These are phyloP conservation scores for Pseudogymnoascus sp. DNA, from an alignment of 2,329 filamentous ascomycete species.

Conservation along the genomic window DNA sequence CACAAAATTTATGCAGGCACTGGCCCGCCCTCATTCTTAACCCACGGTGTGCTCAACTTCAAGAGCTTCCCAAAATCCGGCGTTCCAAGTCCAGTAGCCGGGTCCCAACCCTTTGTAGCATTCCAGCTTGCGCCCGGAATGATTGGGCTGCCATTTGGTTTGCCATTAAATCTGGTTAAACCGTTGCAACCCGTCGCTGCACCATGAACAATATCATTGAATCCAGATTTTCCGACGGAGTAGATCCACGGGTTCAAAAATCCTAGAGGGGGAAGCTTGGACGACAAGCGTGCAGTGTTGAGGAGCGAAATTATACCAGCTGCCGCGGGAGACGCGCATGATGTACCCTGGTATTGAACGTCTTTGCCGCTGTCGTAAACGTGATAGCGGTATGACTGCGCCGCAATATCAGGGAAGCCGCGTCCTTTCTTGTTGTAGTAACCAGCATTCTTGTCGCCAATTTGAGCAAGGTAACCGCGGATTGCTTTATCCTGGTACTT, in stretches of 20 bases:
- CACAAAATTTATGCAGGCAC: not conserved
- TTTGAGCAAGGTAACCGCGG: constrained; percentile 31
- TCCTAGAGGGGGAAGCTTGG: constrained; percentile 34
- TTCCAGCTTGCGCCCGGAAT: constrained; percentile 31
- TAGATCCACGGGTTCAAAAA: constrained; percentile 56
- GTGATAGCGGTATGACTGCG: constrained; percentile 15
- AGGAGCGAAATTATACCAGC: constrained; percentile 49
- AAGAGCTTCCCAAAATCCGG: constrained; percentile 21
- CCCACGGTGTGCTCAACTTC: constrained; percentile 16
- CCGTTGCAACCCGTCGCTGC: constrained; percentile 29
- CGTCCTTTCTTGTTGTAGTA: constrained; percentile 38
- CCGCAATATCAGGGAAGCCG: constrained; percentile 41
- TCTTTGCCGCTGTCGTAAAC: constrained; percentile 12
- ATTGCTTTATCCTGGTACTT: constrained; percentile 37
- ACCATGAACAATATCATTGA: constrained; percentile 37
- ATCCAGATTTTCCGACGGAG: constrained; percentile 34
- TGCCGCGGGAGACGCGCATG: constrained; percentile 47
- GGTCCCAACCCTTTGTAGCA: constrained; percentile 36
- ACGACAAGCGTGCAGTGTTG: constrained; percentile 39
- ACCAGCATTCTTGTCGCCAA: constrained; percentile 25
- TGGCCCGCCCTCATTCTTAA: constrained; percentile 14
- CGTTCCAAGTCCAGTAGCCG: constrained; percentile 38
- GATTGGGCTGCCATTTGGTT: constrained; percentile 17
- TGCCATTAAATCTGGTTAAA: constrained; percentile 12
- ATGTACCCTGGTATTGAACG: constrained; percentile 36